Evolutionary conservation across 352 stramenopile species (phyloP), one percentile per base, ranked within the genome.

Genomic region (Globisporangium emineosum): DNA sequence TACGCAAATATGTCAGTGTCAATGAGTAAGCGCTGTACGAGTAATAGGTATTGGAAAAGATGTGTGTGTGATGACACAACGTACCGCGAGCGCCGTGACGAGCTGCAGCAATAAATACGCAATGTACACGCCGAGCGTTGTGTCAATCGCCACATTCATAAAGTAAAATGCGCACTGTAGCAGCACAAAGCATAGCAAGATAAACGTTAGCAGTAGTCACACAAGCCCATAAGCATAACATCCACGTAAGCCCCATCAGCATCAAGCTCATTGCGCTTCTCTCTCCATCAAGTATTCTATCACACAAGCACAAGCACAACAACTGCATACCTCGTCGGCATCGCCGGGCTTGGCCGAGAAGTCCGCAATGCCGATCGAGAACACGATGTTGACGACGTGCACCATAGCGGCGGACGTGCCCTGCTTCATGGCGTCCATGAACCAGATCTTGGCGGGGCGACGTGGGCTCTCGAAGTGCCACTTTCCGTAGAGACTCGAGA

Each of bases 141-240:
- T 94, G 69, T 92, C 85, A 53, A 94, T 88, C 61, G 89, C 78
- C 9, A 94, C 85, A 60, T 92, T 94, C 77, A 94, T 89, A 60
- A 94, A 94, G 73, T 94, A 94, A 55, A 91, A 91, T 50, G 85
- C 85, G 55, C 85, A 94, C 80, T 93, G 33, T 10, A 40, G 17
- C 8, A 55, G 15, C 56, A 33, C 42, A 6, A 62, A 9, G 25
- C 65, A 50, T n/a, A 43, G 17, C 6, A 55, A 35, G 9, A 59
- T 23, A 51, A 12, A 40, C 19, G 65, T 12, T 17, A 30, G 23
- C 21, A 17, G 23, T 8, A 61, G 49, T 5, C 15, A 13, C 49
- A 55, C 49, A 27, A 9, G 35, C 4, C 9, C 13, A 42, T 35
- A 2, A 37, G 1, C 2, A 17, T 5, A 32, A n/a, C 27, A 25